Base-by-base conservation (phyloP, 2,329 filamentous ascomycete species). In the Neospermospora avenae region DNA sequence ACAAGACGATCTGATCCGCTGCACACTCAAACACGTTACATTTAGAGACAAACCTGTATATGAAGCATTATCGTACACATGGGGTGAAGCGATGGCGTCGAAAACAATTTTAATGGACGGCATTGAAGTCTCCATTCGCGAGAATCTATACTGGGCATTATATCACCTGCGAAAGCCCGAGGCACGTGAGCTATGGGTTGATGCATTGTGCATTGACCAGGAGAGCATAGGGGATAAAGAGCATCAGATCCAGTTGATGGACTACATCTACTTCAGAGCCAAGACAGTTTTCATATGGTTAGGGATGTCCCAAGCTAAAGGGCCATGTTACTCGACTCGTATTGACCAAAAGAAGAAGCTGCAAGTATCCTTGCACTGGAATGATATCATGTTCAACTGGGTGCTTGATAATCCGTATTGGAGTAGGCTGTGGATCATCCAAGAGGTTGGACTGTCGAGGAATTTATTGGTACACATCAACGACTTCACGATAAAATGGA, bases 141-240 rank as follows among this genome's bases (percentile, higher is more conserved):
- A 39, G 4, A 39, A 39, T 7, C 37, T 39, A 11, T 39, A 16
- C 37, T 39, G 37, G 37, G 37, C 6, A 5, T n/a, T 39, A 11
- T 1, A 1, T 39, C 1, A 39, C 11, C 37, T 39, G 37, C 37
- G 37, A 10, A 59, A n/a, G 48, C 14, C 25, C 3, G n/a, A 16
- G 37, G 14, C 37, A n/a, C 37, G 37, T 4, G 54, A 48, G 49
- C 16, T 58, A 18, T 63, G 62, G 62, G 37, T 57, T n/a, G 62
- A 63, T 51, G 59, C 62, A 16, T 51, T 64, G n/a, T 64, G 67
- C 54, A 66, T 70, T 11, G 56, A 69, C 46, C 67, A 69, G 45
- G n/a, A 16, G 20, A 53, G 53, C 18, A 34, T 58, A n/a, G 39
- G 42, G 3, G 67, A 69, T 53, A 55, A 60, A 3, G 58, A 53